Percentiles rank a stretch among this genome's conserved stretches.
These are phyloP conservation scores for Novymonas esmeraldas DNA, from an alignment of 208 protist genomes.

Conservation along the genomic window DNA sequence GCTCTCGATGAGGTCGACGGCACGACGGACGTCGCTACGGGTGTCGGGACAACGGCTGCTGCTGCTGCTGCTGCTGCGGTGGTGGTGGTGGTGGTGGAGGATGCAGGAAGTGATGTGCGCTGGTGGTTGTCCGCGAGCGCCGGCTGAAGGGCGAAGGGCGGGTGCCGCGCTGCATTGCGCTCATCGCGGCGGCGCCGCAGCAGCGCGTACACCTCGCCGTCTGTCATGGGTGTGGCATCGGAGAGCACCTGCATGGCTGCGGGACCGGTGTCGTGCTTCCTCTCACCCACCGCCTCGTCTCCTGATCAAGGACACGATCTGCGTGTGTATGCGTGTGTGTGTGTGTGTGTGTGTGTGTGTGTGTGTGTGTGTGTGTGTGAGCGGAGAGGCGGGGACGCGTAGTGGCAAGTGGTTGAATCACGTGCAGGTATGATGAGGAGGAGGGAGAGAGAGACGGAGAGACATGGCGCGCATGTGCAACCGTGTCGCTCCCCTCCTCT, in stretches of 20 bases:
- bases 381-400: too few relatives aligned
- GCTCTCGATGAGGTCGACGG: not conserved
- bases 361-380: too few relatives aligned
- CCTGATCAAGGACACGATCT: too few relatives aligned
- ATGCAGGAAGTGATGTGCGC: slow-evolving; percentile 1
- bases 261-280: too few relatives aligned
- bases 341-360: too few relatives aligned
- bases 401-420: too few relatives aligned
- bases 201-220: slow-evolving; percentile 81
- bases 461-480: too few relatives aligned
- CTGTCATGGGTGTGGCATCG: slow-evolving; percentile 72
- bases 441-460: too few relatives aligned
- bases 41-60: too few relatives aligned
- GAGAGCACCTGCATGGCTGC: slow-evolving; percentile 61
- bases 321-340: not conserved
- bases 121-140: slow-evolving; percentile 27
- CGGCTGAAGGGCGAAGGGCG: slow-evolving; percentile 71
- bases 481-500: too few relatives aligned
- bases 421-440: too few relatives aligned
- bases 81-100: not conserved
- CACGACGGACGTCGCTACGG: not conserved
- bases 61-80: slow-evolving; percentile 1
- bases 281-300: too few relatives aligned
- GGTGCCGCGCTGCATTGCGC: slow-evolving; percentile 59
- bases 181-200: slow-evolving; percentile 82